phyloP scores from a whole-genome alignment of 2,329 filamentous ascomycete species.

The Zalaria obscura region DNA sequence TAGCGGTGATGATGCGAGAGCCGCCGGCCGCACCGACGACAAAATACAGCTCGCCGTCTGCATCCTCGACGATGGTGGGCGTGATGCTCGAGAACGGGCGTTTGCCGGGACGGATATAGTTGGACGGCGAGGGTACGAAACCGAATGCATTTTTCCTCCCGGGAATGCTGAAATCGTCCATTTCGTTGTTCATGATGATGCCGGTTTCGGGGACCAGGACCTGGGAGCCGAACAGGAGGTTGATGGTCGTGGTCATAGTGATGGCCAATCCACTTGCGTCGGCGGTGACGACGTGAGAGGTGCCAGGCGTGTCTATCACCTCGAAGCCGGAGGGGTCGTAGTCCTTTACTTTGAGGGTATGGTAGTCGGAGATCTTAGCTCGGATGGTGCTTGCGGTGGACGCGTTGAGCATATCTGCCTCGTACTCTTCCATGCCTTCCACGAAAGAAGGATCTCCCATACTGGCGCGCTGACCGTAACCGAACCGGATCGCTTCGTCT shows the following conservation, averaged over 20 bases:
- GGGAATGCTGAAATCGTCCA: constrained; percentile 74
- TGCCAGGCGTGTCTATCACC: constrained; percentile 57
- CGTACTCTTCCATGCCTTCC: constrained; percentile 44
- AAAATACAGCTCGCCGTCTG: constrained; percentile 51
- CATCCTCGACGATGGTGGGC: constrained; percentile 59
- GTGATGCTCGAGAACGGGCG: constrained; percentile 72
- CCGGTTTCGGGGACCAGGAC: constrained; percentile 71
- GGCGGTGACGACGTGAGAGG: constrained; percentile 57
- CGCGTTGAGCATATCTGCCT: constrained; percentile 52
- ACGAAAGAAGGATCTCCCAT: constrained; percentile 76
- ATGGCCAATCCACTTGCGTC: constrained; percentile 64
- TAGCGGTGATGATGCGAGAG: constrained; percentile 68
- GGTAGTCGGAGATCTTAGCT: constrained; percentile 53
- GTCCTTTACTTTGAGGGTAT: constrained; percentile 55
- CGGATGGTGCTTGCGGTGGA: constrained; percentile 46
- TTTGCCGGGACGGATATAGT: constrained; percentile 71
- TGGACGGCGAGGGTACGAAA: constrained; percentile 63
- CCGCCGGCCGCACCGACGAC: constrained; percentile 67
- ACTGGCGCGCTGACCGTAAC: constrained; percentile 59
- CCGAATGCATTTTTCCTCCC: constrained; percentile 67
- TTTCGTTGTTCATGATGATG: constrained; percentile 52
- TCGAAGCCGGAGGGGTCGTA: constrained; percentile 61
- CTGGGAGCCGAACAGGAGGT: constrained; percentile 69
- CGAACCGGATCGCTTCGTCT: constrained; percentile 81
- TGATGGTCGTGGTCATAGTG: constrained; percentile 75